phyloP scores from a whole-genome alignment of 768 basidiomycete species.

The Cyathus striatus region DNA sequence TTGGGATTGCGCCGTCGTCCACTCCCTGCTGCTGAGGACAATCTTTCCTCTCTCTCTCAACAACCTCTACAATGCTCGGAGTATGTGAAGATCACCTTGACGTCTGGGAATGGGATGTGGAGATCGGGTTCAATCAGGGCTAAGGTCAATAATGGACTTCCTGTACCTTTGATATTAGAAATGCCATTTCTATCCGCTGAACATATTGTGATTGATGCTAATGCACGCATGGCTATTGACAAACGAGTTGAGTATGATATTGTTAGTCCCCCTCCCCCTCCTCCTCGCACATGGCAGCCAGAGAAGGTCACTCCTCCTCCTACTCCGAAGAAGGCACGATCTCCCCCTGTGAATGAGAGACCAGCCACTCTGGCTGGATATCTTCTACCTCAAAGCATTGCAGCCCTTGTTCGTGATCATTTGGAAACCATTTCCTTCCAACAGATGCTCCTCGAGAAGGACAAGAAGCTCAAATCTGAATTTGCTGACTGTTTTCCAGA shows the following conservation, averaged over 20 bases:
- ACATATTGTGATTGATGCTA: conserved; percentile 12
- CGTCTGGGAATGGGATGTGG: conserved; percentile 12
- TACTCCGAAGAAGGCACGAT: too few species aligned
- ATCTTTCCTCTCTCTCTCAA: conserved; percentile 9
- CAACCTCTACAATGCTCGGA: conserved; percentile 9
- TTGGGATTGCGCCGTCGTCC: conserved; percentile 6
- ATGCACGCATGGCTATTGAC: conserved; percentile 9
- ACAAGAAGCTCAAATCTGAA: not conserved
- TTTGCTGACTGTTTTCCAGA: not conserved
- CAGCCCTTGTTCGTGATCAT: too few species aligned
- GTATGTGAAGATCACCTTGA: conserved; percentile 11
- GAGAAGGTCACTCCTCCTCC: too few species aligned
- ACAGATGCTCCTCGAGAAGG: too few species aligned
- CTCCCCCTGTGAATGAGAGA: too few species aligned
- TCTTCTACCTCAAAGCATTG: too few species aligned
- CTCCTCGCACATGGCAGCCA: too few species aligned
- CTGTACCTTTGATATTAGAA: conserved; percentile 18
- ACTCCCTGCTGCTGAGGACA: conserved; percentile 14
- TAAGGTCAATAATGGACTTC: conserved; percentile 11
- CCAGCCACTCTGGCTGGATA: too few species aligned
- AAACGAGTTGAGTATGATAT: conserved; percentile 6
- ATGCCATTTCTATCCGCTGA: conserved; percentile 13
- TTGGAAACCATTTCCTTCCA: too few species aligned
- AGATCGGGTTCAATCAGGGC: conserved; percentile 8
- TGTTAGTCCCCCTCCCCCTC: too few species aligned